Conservation (phyloP, 2,329 filamentous ascomycete species). For the Ophiostoma ulmi region DNA sequence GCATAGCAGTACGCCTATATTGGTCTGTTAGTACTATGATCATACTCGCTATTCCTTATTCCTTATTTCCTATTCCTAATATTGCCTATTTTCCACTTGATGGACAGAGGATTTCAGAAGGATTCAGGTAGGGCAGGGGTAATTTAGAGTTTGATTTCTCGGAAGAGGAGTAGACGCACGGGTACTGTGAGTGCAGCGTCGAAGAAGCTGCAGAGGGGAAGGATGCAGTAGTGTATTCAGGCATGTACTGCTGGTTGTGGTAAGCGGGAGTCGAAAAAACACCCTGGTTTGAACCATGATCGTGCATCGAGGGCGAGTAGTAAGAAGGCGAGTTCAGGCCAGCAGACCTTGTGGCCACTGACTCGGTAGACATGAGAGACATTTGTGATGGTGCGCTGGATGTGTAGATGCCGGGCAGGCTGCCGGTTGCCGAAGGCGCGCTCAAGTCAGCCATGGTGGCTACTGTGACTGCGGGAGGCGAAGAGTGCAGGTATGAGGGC, state of each 20-base stretch:
- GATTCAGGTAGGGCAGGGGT: background rate
- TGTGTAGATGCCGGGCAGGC: slow-evolving; percentile 46
- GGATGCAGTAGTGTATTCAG: slow-evolving; percentile 31
- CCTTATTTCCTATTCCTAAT: background rate
- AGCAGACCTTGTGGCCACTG: slow-evolving; percentile 36
- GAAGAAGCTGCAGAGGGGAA: slow-evolving; percentile 31
- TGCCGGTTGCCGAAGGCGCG: slow-evolving; percentile 35
- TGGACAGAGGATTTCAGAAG: background rate
- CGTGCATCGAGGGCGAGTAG: slow-evolving; percentile 28
- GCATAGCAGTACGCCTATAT: slow-evolving; percentile 15
- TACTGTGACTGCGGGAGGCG: slow-evolving; percentile 24
- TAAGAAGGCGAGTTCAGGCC: slow-evolving; percentile 43
- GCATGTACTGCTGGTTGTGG: slow-evolving; percentile 34
- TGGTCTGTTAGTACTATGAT: background rate
- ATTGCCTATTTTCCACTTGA: background rate
- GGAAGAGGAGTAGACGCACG: slow-evolving; percentile 29
- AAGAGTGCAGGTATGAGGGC: slow-evolving; percentile 8
- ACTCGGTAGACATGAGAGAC: slow-evolving; percentile 46
- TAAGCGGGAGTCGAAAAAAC: slow-evolving; percentile 35
- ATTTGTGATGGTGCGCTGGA: slow-evolving; percentile 45
- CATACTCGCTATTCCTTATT: background rate
- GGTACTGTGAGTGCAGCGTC: slow-evolving; percentile 33
- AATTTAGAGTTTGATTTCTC: background rate
- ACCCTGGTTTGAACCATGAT: slow-evolving; percentile 30
- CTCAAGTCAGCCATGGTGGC: slow-evolving; percentile 41